These are phyloP conservation scores for Dactylellina haptotyla DNA, from an alignment of 2,329 filamentous ascomycete species.

Conservation along the genomic window DNA sequence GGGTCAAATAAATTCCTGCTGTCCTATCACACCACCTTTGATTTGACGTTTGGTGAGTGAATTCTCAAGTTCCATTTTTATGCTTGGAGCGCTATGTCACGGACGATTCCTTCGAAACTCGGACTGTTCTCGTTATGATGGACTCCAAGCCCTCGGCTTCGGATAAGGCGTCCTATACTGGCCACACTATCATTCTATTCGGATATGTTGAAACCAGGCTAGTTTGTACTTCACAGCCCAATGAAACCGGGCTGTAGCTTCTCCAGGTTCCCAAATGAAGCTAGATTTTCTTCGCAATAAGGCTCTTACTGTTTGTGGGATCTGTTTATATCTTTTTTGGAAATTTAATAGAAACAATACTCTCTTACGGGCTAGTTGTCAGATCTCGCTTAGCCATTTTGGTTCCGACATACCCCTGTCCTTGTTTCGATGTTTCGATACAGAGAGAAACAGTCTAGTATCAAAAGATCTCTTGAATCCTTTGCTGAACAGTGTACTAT, in stretches of 20 bases:
- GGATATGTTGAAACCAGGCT: constrained; percentile 4
- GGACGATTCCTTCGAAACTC: constrained; percentile 7
- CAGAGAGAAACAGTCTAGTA: not conserved
- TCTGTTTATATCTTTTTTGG: not conserved
- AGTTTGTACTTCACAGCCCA: not conserved
- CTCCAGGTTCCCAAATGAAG: not conserved
- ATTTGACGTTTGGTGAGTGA: no score
- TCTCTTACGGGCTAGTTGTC: not conserved
- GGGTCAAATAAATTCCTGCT: no score
- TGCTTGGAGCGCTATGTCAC: not conserved
- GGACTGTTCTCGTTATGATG: not conserved
- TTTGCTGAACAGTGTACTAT: not conserved
- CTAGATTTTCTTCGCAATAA: not conserved
- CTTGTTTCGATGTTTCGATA: constrained; percentile 11
- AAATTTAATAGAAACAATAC: not conserved
- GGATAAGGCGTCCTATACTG: constrained; percentile 5
- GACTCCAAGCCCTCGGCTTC: not conserved
- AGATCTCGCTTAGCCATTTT: not conserved
- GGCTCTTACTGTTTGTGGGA: not conserved
- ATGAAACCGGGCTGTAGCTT: constrained; percentile 1
- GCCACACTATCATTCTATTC: not conserved
- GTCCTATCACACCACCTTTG: no score
- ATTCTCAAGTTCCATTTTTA: no score
- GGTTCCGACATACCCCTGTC: not conserved
- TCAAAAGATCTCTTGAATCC: constrained; percentile 17